Percentiles rank a stretch among this genome's conserved stretches.
phyloP scores from a whole-genome alignment of 1,284 basidiomycete species.

The Hemileia vastatrix region DNA sequence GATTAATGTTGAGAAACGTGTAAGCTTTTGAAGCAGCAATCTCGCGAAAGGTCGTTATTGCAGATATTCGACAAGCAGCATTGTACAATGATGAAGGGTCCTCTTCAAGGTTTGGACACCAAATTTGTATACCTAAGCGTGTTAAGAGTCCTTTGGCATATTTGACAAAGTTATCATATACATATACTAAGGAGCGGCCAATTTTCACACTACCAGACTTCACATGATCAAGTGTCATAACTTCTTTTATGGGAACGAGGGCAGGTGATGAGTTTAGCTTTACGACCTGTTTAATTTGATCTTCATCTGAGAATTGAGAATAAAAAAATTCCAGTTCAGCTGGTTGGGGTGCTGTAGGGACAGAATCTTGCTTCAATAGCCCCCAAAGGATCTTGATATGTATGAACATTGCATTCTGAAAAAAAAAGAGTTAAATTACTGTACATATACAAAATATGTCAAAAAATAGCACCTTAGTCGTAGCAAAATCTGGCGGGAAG shows the following conservation, averaged over 20 bases:
- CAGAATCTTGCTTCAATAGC: neutral
- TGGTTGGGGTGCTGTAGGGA: neutral
- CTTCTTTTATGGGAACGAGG: neutral
- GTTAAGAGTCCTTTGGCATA: constrained; percentile 3
- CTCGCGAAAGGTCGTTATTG: constrained; percentile 1
- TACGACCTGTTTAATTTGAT: neutral
- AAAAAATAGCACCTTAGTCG: constrained; percentile 1
- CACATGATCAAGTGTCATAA: neutral
- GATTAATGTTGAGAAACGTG: neutral
- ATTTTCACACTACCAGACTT: neutral
- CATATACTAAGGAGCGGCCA: neutral
- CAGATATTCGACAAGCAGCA: neutral
- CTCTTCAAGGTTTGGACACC: constrained; percentile 3
- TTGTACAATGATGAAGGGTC: neutral
- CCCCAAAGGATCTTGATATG: constrained; percentile 12
- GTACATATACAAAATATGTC: neutral
- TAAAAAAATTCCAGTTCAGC: neutral
- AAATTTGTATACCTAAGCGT: neutral
- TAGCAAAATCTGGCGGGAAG: neutral
- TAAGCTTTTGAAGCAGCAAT: neutral
- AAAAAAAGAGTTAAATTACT: too few species aligned
- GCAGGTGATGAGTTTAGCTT: too few species aligned
- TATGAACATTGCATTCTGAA: constrained; percentile 3
- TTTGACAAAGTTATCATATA: neutral
- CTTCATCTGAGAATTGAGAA: neutral